Conservation (phyloP, 2,329 filamentous ascomycete species). For the Aspergillus sp. region DNA sequence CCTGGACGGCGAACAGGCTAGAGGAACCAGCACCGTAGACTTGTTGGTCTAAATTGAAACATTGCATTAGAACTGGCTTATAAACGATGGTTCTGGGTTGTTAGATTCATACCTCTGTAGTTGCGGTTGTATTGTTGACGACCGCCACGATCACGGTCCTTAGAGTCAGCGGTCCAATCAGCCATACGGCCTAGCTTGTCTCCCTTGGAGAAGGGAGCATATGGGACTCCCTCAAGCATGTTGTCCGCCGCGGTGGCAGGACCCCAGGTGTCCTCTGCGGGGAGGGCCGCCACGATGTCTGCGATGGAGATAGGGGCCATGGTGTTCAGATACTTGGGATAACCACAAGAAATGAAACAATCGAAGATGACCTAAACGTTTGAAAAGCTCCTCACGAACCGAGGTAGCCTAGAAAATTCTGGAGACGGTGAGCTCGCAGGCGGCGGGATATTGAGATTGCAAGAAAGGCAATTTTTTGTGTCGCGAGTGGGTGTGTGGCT, state of each 20-base stretch:
- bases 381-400: constrained; percentile 2
- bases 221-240: constrained; percentile 90
- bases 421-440: constrained; percentile 8
- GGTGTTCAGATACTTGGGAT: constrained; percentile 14
- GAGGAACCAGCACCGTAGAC: constrained; percentile 90
- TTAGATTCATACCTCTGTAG: constrained; percentile 69
- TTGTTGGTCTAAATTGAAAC: constrained; percentile 72
- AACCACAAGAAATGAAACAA: constrained; percentile 1
- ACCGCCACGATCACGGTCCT: constrained; percentile 70
- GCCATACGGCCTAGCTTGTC: constrained; percentile 99
- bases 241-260: constrained; percentile 79
- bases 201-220: constrained; percentile 96
- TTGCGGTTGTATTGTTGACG: constrained; percentile 89
- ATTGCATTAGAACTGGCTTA: not conserved
- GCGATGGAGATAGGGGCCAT: constrained; percentile 59
- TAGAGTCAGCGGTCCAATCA: constrained; percentile 92
- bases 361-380: not conserved
- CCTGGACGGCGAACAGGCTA: constrained; percentile 84
- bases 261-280: constrained; percentile 81
- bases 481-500: constrained; percentile 20
- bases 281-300: constrained; percentile 69
- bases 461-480: constrained; percentile 21
- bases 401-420: constrained; percentile 3
- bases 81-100: not conserved
- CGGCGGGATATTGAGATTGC: constrained; percentile 17